These are phyloP conservation scores for Spinellus fusiger DNA, from an alignment of 192 early-diverging fungal species.

Conservation along the genomic window DNA sequence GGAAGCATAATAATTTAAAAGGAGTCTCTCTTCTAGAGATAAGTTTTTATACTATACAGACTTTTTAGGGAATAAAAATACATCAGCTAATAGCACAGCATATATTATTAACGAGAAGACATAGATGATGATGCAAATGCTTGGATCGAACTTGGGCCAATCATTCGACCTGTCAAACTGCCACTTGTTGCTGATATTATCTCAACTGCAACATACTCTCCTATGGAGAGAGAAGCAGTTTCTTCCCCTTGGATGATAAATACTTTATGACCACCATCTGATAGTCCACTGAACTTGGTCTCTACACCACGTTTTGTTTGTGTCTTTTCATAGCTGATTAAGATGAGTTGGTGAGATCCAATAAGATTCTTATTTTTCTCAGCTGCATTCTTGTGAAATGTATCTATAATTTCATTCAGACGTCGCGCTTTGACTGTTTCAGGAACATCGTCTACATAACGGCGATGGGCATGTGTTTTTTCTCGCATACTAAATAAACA, in stretches of 20 bases:
- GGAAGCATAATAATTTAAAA: too few relatives aligned
- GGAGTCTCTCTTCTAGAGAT: too few relatives aligned
- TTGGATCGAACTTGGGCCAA: too few relatives aligned
- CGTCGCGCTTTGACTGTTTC: conserved; percentile 54
- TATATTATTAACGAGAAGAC: too few relatives aligned
- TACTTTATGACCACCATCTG: conserved; percentile 66
- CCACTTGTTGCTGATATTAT: conserved; percentile 20
- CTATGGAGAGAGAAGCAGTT: conserved; percentile 6
- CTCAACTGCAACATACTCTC: conserved; percentile 21
- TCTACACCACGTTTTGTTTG: conserved; percentile 32
- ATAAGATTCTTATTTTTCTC: conserved; percentile 44
- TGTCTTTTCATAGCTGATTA: conserved; percentile 45
- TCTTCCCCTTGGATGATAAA: conserved; percentile 40
- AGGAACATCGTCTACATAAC: conserved; percentile 60
- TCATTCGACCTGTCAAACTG: conserved; percentile 26
- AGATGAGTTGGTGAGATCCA: conserved; percentile 43
- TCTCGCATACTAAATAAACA: conserved; percentile 51
- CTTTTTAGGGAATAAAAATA: too few relatives aligned
- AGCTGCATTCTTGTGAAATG: conserved; percentile 55
- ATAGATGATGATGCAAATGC: too few relatives aligned
- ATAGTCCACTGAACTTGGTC: conserved; percentile 43
- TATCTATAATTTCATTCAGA: conserved; percentile 58
- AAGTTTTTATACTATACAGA: too few relatives aligned
- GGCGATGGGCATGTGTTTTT: conserved; percentile 67
- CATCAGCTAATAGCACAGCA: too few relatives aligned